phyloP scores from a whole-genome alignment of 768 basidiomycete genomes.

The Podaxis sp. region DNA sequence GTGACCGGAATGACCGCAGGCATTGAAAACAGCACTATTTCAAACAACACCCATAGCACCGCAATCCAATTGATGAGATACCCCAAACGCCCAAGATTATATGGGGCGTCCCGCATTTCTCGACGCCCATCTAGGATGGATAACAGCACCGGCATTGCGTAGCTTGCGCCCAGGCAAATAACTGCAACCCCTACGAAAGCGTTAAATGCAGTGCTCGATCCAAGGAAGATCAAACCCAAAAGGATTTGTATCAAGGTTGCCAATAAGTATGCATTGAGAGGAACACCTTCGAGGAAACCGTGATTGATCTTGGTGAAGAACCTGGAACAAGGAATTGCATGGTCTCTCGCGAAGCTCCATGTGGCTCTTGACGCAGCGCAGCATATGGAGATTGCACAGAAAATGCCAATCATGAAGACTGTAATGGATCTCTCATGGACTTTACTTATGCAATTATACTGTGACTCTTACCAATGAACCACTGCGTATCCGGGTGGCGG shows the following conservation, averaged over 20 bases:
- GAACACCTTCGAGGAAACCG: slow-evolving; percentile 40
- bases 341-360: slow-evolving; percentile 71
- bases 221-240: slow-evolving; percentile 64
- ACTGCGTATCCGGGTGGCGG: slow-evolving; percentile 5
- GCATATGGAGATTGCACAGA: slow-evolving; percentile 66
- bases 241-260: slow-evolving; percentile 58
- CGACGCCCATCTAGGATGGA: slow-evolving; percentile 44
- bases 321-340: slow-evolving; percentile 55
- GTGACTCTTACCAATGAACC: slow-evolving; percentile 17
- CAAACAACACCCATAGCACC: slow-evolving; percentile 59
- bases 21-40: slow-evolving; percentile 70
- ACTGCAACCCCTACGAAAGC: slow-evolving; percentile 68
- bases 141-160: slow-evolving; percentile 61
- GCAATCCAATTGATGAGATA: slow-evolving; percentile 47
- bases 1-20: slow-evolving; percentile 61
- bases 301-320: slow-evolving; percentile 48
- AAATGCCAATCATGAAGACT: slow-evolving; percentile 56
- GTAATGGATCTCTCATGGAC: not conserved
- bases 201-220: slow-evolving; percentile 62
- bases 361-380: slow-evolving; percentile 69
- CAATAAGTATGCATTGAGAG: slow-evolving; percentile 59
- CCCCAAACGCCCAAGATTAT: slow-evolving; percentile 46
- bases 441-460: not conserved
- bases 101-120: slow-evolving; percentile 50
- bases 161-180: slow-evolving; percentile 65